Percentiles rank a stretch among this genome's conserved stretches.
Conservation (phyloP, 2,329 filamentous ascomycete genomes). For the Epichloe scottii region DNA sequence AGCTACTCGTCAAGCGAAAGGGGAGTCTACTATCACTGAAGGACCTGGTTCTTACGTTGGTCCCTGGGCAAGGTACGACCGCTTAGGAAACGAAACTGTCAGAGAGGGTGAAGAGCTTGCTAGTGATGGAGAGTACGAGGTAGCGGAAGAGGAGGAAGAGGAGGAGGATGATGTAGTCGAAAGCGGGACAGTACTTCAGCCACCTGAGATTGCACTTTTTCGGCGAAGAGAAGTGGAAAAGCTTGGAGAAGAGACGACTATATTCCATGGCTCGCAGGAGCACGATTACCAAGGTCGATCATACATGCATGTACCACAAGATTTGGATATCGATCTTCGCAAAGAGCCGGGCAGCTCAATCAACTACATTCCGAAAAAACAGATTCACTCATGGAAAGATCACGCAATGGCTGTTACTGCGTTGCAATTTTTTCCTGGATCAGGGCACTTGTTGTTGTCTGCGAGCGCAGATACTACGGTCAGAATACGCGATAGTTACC, state of each 20-base stretch:
- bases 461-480: slow-evolving; percentile 83
- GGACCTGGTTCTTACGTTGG: slow-evolving; percentile 83
- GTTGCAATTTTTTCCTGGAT: slow-evolving; percentile 76
- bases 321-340: slow-evolving; percentile 71
- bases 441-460: slow-evolving; percentile 79
- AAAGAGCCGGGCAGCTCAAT: slow-evolving; percentile 71
- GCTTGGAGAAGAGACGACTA: slow-evolving; percentile 63
- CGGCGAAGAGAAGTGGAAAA: slow-evolving; percentile 46
- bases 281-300: slow-evolving; percentile 91
- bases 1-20: slow-evolving; percentile 72
- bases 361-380: slow-evolving; percentile 91
- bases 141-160: slow-evolving; percentile 68
- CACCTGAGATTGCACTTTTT: slow-evolving; percentile 40
- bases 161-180: slow-evolving; percentile 57
- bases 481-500: slow-evolving; percentile 91
- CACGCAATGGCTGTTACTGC: slow-evolving; percentile 78
- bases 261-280: slow-evolving; percentile 72
- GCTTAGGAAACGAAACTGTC: slow-evolving; percentile 61
- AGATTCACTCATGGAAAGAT: slow-evolving; percentile 78
- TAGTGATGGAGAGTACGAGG: slow-evolving; percentile 68
- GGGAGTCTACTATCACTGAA: slow-evolving; percentile 71
- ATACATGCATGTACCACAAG: slow-evolving; percentile 95
- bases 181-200: slow-evolving; percentile 48
- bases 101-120: slow-evolving; percentile 63
- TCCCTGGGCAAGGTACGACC: slow-evolving; percentile 79